These are phyloP conservation scores for Annona cherimola DNA, from an alignment of 164 flowering plant species.

Conservation along the genomic window DNA sequence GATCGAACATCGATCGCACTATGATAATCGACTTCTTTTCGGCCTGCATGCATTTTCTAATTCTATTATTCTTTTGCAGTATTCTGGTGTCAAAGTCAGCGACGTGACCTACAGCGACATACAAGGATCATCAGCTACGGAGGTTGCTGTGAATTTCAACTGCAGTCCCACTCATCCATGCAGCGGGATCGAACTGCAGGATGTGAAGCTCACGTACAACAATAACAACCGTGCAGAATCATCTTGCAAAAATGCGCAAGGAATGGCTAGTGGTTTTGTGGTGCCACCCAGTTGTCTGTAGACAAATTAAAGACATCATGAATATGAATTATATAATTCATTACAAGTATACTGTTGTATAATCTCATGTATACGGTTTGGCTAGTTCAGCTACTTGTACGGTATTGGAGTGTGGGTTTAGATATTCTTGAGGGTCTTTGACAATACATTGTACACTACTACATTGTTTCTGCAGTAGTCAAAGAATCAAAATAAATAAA, in stretches of 20 bases:
- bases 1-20: no score
- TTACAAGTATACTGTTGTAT: no score
- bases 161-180: constrained; percentile 45
- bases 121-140: constrained; percentile 44
- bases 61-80: constrained; percentile 10
- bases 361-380: no score
- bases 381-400: no score
- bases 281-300: constrained; percentile 20
- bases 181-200: constrained; percentile 27
- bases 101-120: constrained; percentile 34
- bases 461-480: no score
- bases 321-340: background rate
- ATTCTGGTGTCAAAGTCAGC: constrained; percentile 37
- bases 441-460: no score
- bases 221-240: constrained; percentile 20
- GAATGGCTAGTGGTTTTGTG: constrained; percentile 10
- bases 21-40: no score
- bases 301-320: background rate
- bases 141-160: constrained; percentile 39
- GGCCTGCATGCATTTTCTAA: background rate
- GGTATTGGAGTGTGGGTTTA: no score
- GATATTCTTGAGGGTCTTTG: no score
- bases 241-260: constrained; percentile 22
- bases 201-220: constrained; percentile 35
- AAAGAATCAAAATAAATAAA: no score